phyloP scores from a whole-genome alignment of 169 alveolate genomes.

The Plasmodium fragile region DNA sequence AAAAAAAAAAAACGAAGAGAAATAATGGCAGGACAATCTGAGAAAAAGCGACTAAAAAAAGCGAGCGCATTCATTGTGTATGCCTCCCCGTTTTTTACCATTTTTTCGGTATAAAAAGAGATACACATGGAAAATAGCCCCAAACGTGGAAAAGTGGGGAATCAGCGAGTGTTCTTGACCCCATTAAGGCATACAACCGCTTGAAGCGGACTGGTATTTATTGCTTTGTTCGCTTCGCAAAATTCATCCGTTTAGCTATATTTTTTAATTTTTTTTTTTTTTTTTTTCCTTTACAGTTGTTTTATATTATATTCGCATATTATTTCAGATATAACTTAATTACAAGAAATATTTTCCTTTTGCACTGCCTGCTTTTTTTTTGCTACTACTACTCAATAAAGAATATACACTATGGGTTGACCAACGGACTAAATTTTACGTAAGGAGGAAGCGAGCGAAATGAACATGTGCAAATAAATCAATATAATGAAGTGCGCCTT shows the following conservation, averaged over 20 bases:
- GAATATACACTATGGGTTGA: constrained; percentile 64
- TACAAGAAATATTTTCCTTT: constrained; percentile 46
- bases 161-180: not conserved
- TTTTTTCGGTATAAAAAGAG: constrained; percentile 71
- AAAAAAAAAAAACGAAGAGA: constrained; percentile 9
- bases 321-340: constrained; percentile 48
- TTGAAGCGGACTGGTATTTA: not conserved
- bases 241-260: not conserved
- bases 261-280: constrained; percentile 1
- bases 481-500: not conserved
- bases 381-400: constrained; percentile 63
- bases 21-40: constrained; percentile 77
- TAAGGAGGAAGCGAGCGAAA: constrained; percentile 13
- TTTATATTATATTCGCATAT: constrained; percentile 46
- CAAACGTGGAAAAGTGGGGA: not conserved
- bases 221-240: not conserved
- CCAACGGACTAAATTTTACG: constrained; percentile 65
- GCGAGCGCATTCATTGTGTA: constrained; percentile 53
- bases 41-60: constrained; percentile 69
- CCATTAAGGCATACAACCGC: not conserved
- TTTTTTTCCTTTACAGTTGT: constrained; percentile 7
- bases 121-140: constrained; percentile 10
- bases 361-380: constrained; percentile 55
- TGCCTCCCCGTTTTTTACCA: constrained; percentile 70
- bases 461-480: not conserved